Evolutionary conservation across 257 asterid genomes (phyloP), one percentile per base, ranked within the genome.

Genomic region (Echites panduratus): DNA sequence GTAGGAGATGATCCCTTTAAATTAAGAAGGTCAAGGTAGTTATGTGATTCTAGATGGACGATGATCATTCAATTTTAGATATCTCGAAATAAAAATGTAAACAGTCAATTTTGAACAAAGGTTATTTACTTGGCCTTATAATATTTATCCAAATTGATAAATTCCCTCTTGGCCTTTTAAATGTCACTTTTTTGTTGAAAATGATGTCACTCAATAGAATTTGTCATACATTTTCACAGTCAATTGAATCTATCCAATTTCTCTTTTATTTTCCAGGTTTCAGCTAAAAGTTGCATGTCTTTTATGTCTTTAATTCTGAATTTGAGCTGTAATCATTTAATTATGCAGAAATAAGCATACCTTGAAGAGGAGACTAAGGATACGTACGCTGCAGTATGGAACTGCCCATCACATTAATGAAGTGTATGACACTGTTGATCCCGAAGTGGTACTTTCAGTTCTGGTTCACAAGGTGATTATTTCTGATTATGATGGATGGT

Each of bases 321-420:
- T 26, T 71, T 24, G 76, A 10, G 73, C 68, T 67, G 16, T 32
- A 16, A 35, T 64, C 75, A 65, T 79, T 71, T 77, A 53, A 61
- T 71, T 73, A 56, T 80, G 89, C 92, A 93, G 98, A 79, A 78
- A 81, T 64, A 86, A 84, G 64, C 89, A 91, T 80, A 77, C 98
- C 71, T 83, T 95, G 78, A 80, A 87, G 81, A 91, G 98, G 88
- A 90, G 98, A 83, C 83, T 95, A 78, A 84, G 99, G 89, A 92
- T 95, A 61, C 88, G 92, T 76, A 95, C 98, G 43, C n/a, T 95
- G 68, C 96, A 89, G 84, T 86, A 87, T 35, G 87, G 83, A 73
- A 81, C 89, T 66, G 98, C 97, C 74, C 90, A 79, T 71, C 87
- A 79, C 76, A 87, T 95, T 66, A 90, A 87, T 57, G 99, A 91